These are phyloP conservation scores for Podila verticillata DNA, from an alignment of 192 early-diverging fungal genomes.

Conservation along the genomic window DNA sequence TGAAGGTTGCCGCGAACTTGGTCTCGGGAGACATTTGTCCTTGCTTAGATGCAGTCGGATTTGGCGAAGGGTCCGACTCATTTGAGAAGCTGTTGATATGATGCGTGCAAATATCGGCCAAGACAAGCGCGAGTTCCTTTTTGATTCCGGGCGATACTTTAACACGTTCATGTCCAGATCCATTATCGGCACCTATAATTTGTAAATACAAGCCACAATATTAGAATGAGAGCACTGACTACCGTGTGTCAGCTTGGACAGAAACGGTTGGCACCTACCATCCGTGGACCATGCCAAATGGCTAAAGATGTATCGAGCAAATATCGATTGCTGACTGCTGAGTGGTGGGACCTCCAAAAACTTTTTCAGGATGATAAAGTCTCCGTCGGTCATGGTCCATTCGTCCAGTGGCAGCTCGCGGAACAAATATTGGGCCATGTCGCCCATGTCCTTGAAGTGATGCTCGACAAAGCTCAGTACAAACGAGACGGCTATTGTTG, in stretches of 20 bases:
- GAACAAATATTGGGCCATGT: slow-evolving; percentile 59
- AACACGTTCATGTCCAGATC: neutral
- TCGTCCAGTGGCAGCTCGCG: slow-evolving; percentile 51
- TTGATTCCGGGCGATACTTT: slow-evolving; percentile 2
- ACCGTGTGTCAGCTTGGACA: neutral
- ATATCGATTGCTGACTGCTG: slow-evolving; percentile 18
- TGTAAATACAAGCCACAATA: no score
- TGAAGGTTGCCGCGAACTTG: slow-evolving; percentile 14
- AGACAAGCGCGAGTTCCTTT: slow-evolving; percentile 21
- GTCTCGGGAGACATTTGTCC: slow-evolving; percentile 3
- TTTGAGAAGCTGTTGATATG: slow-evolving; percentile 5
- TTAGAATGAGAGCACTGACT: no score
- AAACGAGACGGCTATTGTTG: slow-evolving; percentile 47
- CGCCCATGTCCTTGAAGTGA: slow-evolving; percentile 50
- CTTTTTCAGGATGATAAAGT: slow-evolving; percentile 40
- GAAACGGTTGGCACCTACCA: slow-evolving; percentile 7
- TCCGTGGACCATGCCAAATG: slow-evolving; percentile 11
- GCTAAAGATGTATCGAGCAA: slow-evolving; percentile 27
- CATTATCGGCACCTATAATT: neutral
- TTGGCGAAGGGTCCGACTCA: neutral
- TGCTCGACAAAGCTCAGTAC: slow-evolving; percentile 50
- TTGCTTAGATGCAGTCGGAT: neutral
- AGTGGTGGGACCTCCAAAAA: slow-evolving; percentile 42
- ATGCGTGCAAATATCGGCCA: slow-evolving; percentile 25
- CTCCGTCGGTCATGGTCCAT: slow-evolving; percentile 49